A percentile compares a stretch with the other conserved stretches of the same genome.
Conservation (phyloP, 2,329 filamentous ascomycete species). For the Cladophialophora carrionii region DNA sequence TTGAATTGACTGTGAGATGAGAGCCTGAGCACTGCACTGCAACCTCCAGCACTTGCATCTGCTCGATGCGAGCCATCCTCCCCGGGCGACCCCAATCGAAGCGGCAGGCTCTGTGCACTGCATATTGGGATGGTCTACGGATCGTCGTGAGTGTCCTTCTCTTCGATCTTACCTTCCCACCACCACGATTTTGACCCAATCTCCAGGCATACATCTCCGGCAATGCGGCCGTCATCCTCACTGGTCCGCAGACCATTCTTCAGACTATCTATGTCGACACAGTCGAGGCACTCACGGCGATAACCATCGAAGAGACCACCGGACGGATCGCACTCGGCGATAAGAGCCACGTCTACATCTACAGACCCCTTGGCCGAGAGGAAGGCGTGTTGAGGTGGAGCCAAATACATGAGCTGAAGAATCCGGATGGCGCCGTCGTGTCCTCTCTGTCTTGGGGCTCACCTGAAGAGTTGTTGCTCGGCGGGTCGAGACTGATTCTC, state of each 20-base stretch:
- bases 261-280: slow-evolving; percentile 92
- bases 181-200: slow-evolving; percentile 16
- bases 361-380: slow-evolving; percentile 71
- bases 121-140: slow-evolving; percentile 71
- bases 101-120: slow-evolving; percentile 75
- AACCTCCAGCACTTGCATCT: slow-evolving; percentile 18
- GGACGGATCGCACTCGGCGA: slow-evolving; percentile 84
- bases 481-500: slow-evolving; percentile 69
- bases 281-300: slow-evolving; percentile 67
- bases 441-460: slow-evolving; percentile 82
- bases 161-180: slow-evolving; percentile 2
- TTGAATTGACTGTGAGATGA: neutral
- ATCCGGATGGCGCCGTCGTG: slow-evolving; percentile 50
- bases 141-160: slow-evolving; percentile 65
- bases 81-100: slow-evolving; percentile 77
- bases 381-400: slow-evolving; percentile 65
- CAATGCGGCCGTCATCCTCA: slow-evolving; percentile 81
- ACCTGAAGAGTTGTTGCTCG: slow-evolving; percentile 80
- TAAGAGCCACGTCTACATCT: slow-evolving; percentile 69
- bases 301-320: slow-evolving; percentile 77
- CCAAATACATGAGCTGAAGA: slow-evolving; percentile 38
- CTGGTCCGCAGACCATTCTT: slow-evolving; percentile 71
- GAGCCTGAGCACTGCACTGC: neutral
- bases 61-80: slow-evolving; percentile 75
- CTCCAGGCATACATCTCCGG: slow-evolving; percentile 83